Percentiles rank a stretch among this genome's conserved stretches.
phyloP scores from a whole-genome alignment of 805 yeast species.

The Jamesozyma hellenica region DNA sequence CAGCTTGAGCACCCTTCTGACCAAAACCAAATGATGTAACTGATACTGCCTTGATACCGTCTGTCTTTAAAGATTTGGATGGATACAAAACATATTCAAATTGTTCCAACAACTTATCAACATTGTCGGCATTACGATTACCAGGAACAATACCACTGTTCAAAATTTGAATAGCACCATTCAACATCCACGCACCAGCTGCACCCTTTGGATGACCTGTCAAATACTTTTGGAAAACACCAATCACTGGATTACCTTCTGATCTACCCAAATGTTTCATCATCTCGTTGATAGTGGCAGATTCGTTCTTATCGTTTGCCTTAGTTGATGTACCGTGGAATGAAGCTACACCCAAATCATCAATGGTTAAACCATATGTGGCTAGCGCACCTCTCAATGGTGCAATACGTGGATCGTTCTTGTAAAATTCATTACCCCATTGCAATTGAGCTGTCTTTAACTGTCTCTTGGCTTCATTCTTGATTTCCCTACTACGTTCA shows the following conservation, averaged over 20 bases:
- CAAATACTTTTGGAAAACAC: conserved; percentile 97
- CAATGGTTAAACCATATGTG: conserved; percentile 82
- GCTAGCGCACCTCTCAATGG: conserved; percentile 97
- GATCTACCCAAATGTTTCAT: conserved; percentile 92
- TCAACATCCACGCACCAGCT: conserved; percentile 99
- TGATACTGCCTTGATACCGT: conserved; percentile 94
- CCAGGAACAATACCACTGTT: conserved; percentile 95
- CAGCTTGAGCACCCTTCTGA: conserved; percentile 97
- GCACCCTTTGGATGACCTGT: conserved; percentile 99
- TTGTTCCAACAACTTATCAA: conserved; percentile 73
- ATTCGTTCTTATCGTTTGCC: conserved; percentile 98
- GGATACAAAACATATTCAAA: conserved; percentile 89
- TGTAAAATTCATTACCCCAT: conserved; percentile 94
- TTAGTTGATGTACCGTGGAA: conserved; percentile 99
- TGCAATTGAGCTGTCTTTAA: conserved; percentile 78
- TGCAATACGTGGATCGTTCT: conserved; percentile 85
- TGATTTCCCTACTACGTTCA: conserved; percentile 82
- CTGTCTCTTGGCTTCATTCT: conserved; percentile 77
- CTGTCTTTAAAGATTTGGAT: conserved; percentile 85
- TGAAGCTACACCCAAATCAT: conserved; percentile 91
- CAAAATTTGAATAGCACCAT: conserved; percentile 91
- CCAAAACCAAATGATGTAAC: conserved; percentile 98
- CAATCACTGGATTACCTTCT: conserved; percentile 94
- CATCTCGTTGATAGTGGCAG: conserved; percentile 84
- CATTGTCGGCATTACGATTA: conserved; percentile 95